Percentiles rank a stretch among this genome's conserved stretches.
Conservation (phyloP, 2,329 filamentous ascomycete genomes). For the Monilinia vaccinii-corymbosi region DNA sequence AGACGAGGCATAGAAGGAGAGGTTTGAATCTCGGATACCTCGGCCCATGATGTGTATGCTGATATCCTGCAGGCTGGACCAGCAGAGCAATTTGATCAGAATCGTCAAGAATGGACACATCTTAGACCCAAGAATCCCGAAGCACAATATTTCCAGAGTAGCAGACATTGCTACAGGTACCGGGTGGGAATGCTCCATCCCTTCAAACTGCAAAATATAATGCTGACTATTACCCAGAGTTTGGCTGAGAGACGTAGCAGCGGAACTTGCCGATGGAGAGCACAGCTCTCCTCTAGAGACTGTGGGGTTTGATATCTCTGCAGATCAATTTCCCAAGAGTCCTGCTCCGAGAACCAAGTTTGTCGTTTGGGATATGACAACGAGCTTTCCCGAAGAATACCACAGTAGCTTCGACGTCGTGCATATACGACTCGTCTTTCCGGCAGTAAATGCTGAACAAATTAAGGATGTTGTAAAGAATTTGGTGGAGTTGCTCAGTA, state of each 20-base stretch:
- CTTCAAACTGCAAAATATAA: not conserved
- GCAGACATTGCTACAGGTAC: not conserved
- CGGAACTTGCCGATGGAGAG: not conserved
- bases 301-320: not conserved
- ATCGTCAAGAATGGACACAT: not conserved
- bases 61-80: not conserved
- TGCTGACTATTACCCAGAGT: not conserved
- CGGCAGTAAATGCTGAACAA: not conserved
- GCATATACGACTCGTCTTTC: not conserved
- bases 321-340: not conserved
- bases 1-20: not conserved
- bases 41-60: not conserved
- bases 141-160: not conserved
- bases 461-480: not conserved
- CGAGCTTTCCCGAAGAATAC: not conserved
- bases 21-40: not conserved
- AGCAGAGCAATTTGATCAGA: not conserved
- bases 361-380: not conserved
- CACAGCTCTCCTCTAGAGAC: not conserved
- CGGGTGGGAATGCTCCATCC: not conserved
- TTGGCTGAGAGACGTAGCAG: not conserved
- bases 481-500: not conserved
- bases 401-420: not conserved
- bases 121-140: not conserved
- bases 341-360: not conserved